Evolutionary conservation across 2,329 filamentous ascomycete species (phyloP).

Genomic region (Xylariaceae sp.): DNA sequence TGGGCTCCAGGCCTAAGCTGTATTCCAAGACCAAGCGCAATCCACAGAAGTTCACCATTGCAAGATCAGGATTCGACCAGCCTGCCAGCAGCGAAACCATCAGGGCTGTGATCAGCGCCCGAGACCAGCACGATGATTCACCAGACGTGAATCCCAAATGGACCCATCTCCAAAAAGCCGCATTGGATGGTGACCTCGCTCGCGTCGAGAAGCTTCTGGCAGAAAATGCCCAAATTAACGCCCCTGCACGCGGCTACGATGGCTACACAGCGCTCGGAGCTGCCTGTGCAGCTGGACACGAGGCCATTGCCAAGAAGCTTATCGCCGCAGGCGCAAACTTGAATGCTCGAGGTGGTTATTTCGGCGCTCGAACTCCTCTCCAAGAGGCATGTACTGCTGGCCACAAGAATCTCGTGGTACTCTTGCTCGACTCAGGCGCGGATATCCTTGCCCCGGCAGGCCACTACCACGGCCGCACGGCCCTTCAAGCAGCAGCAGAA

Average conservation of each 20-base stretch:
- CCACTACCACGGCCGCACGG: slow-evolving; percentile 33
- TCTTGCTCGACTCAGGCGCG: slow-evolving; percentile 23
- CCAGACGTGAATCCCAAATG: no score
- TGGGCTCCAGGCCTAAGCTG: no score
- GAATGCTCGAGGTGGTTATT: slow-evolving; percentile 29
- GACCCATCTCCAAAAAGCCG: slow-evolving; percentile 31
- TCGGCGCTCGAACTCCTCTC: slow-evolving; percentile 34
- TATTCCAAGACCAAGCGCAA: no score
- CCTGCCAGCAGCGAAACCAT: no score
- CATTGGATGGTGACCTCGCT: slow-evolving; percentile 30
- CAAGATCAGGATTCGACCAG: no score
- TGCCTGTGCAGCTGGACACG: slow-evolving; percentile 26
- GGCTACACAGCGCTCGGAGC: slow-evolving; percentile 31
- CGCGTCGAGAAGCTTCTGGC: slow-evolving; percentile 27
- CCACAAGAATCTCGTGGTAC: slow-evolving; percentile 18
- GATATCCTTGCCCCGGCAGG: slow-evolving; percentile 27
- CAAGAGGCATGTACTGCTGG: slow-evolving; percentile 32
- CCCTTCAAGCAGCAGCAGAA: slow-evolving; percentile 33
- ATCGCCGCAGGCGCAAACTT: slow-evolving; percentile 23
- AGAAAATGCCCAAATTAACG: slow-evolving; percentile 27
- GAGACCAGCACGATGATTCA: slow-evolving; percentile 10
- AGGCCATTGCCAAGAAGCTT: slow-evolving; percentile 20
- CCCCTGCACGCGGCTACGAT: slow-evolving; percentile 23
- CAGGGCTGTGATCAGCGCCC: not conserved
- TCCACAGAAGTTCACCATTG: no score